These are phyloP conservation scores for Buxus sempervirens DNA, from an alignment of 164 flowering plant genomes.

Conservation along the genomic window DNA sequence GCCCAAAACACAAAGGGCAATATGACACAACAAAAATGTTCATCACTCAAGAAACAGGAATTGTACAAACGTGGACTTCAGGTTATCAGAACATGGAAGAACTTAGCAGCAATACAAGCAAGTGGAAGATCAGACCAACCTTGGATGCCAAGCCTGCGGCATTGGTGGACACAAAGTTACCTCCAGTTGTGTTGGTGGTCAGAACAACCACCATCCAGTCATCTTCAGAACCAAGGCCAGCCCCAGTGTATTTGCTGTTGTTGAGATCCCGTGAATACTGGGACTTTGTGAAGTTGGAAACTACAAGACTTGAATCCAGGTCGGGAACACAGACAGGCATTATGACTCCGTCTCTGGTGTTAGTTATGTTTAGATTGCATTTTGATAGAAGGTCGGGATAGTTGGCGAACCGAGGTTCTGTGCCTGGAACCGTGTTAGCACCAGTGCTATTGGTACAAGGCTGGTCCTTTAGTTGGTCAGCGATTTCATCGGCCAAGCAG, in stretches of 20 bases:
- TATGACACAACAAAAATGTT: neutral
- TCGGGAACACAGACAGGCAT: constrained; percentile 78
- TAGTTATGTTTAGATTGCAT: constrained; percentile 57
- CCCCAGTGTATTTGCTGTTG: constrained; percentile 48
- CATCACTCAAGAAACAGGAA: neutral
- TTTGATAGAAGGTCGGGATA: constrained; percentile 48
- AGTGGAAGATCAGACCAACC: constrained; percentile 14
- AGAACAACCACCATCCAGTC: constrained; percentile 69
- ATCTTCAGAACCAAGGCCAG: constrained; percentile 51
- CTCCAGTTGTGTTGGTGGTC: constrained; percentile 43
- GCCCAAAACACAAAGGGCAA: neutral
- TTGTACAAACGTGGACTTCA: neutral
- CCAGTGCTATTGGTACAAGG: constrained; percentile 44
- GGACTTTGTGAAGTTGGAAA: constrained; percentile 64
- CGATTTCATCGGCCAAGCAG: constrained; percentile 72
- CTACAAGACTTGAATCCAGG: constrained; percentile 43
- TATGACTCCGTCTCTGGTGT: constrained; percentile 54
- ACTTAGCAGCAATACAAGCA: constrained; percentile 21
- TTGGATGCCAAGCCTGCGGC: constrained; percentile 25
- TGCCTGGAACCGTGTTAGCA: constrained; percentile 27
- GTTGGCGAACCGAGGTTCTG: constrained; percentile 33
- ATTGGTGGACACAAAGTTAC: constrained; percentile 29
- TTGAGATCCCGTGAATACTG: constrained; percentile 48
- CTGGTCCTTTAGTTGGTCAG: constrained; percentile 43
- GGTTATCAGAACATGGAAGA: neutral